Base-by-base conservation (phyloP, 306 rosid species). In the Vachellia collinsii region DNA sequence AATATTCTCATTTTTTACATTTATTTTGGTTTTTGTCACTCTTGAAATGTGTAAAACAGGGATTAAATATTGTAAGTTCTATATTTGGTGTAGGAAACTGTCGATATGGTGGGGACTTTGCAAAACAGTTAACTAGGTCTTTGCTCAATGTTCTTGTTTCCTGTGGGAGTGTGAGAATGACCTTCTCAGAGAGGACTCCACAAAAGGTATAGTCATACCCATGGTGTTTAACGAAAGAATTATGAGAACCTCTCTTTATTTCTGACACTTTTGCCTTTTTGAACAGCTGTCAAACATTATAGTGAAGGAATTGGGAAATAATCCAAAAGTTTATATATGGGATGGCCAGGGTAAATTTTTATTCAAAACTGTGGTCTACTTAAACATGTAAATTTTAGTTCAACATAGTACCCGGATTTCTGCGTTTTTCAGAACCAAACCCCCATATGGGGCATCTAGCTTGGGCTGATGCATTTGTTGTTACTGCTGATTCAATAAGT, bases 401-500 rank as follows among this genome's bases (percentile, higher is more conserved):
- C 42, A 62, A 62, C 50, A 62, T 41, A 36, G 58, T 56, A 69
- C 69, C 10, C n/a, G 68, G 70, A 17, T 13, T 54, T 25, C 75
- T 34, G 36, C 81, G 59, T 75, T 73, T 66, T 83, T 79, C 93
- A 93, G 99, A 87, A 75, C 94, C 92, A 81, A 90, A 91, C 88
- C 92, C 89, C 11, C 92, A 86, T 74, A 87, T 91, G 98, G 99
- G 99, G 70, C 93, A 90, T 84, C 85, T 95, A 74, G 99, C 99
- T 59, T 95, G 99, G 99, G 98, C 89, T 0, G 96, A 95, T 84
- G 93, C 99, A 37, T 95, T 95, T 84, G 89, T 91, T 83, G 87
- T 95, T 81, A 91, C 99, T 7, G 97, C 98, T 79, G 99, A 95
- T 86, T 95, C 99, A n/a, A 88, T 95, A 76, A 93, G 94, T 82